These are phyloP conservation scores for Rickenella mellea DNA, from an alignment of 768 basidiomycete genomes.

Conservation along the genomic window DNA sequence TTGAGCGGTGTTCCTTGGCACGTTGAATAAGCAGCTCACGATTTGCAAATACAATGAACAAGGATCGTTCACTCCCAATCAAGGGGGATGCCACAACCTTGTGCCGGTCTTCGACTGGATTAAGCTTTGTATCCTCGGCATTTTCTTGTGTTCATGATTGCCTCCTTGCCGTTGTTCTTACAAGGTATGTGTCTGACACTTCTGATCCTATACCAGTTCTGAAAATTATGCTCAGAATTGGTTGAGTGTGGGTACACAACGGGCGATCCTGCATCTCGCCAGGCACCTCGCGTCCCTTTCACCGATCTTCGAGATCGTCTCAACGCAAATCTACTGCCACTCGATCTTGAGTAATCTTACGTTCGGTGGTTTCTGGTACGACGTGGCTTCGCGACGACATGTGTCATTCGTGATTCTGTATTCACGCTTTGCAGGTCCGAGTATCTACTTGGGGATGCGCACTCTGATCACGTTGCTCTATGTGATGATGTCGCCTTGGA, in stretches of 20 bases:
- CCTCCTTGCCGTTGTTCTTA: slow-evolving; percentile 89
- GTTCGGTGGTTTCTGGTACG: slow-evolving; percentile 96
- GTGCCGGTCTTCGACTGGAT: slow-evolving; percentile 94
- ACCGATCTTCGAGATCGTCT: slow-evolving; percentile 94
- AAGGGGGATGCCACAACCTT: slow-evolving; percentile 90
- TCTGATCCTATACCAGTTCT: slow-evolving; percentile 3
- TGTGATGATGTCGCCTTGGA: slow-evolving; percentile 87
- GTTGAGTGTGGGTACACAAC: slow-evolving; percentile 88
- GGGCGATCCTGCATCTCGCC: slow-evolving; percentile 82
- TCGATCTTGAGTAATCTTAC: slow-evolving; percentile 96
- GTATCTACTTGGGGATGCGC: slow-evolving; percentile 95
- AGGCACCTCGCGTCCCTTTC: slow-evolving; percentile 95
- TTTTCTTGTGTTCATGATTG: slow-evolving; percentile 98
- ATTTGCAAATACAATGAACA: slow-evolving; percentile 72
- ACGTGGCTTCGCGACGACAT: slow-evolving; percentile 93
- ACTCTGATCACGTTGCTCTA: slow-evolving; percentile 89
- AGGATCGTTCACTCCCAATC: slow-evolving; percentile 67
- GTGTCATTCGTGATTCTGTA: slow-evolving; percentile 93
- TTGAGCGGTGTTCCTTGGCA: slow-evolving; percentile 89
- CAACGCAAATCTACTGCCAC: slow-evolving; percentile 96
- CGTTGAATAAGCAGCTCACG: slow-evolving; percentile 69
- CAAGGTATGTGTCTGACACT: slow-evolving; percentile 52
- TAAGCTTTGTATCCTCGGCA: slow-evolving; percentile 90
- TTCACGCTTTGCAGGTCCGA: slow-evolving; percentile 97
- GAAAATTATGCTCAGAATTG: slow-evolving; percentile 50